phyloP scores from a whole-genome alignment of 2,329 filamentous ascomycete species.

The Pseudogymnoascus sp. region DNA sequence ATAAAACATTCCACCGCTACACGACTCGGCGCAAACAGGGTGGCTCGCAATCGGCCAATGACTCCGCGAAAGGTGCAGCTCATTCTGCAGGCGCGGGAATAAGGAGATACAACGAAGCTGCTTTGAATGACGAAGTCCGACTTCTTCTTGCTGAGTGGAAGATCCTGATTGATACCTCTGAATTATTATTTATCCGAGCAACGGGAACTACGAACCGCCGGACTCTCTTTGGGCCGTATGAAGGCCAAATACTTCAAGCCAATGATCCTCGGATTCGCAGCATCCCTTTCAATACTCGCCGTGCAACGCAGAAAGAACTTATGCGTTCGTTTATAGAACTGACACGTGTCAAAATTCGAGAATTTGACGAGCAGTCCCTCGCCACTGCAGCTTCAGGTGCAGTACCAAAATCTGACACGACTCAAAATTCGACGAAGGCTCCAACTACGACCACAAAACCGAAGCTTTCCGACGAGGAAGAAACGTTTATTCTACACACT shows the following conservation, averaged over 20 bases:
- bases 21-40: conserved; percentile 94
- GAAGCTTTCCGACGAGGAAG: conserved; percentile 73
- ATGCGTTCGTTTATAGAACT: conserved; percentile 93
- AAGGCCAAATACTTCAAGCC: conserved; percentile 70
- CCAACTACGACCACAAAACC: conserved; percentile 42
- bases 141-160: conserved; percentile 78
- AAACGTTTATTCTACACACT: conserved; percentile 73
- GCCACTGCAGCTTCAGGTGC: conserved; percentile 39
- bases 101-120: conserved; percentile 88
- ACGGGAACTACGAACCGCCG: conserved; percentile 78
- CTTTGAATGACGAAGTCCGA: conserved; percentile 80
- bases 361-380: conserved; percentile 60
- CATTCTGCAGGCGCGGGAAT: conserved; percentile 88
- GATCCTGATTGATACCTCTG: conserved; percentile 69
- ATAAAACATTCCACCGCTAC: conserved; percentile 97
- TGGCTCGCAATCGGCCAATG: conserved; percentile 87
- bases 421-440: conserved; percentile 38
- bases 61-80: conserved; percentile 85
- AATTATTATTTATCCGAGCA: conserved; percentile 81
- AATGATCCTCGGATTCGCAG: conserved; percentile 75
- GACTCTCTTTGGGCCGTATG: conserved; percentile 85
- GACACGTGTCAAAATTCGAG: conserved; percentile 77
- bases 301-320: conserved; percentile 87
- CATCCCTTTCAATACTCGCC: conserved; percentile 86
- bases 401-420: conserved; percentile 31